Conservation (phyloP, 805 yeast genomes). For the Zygotorulaspora sp. region DNA sequence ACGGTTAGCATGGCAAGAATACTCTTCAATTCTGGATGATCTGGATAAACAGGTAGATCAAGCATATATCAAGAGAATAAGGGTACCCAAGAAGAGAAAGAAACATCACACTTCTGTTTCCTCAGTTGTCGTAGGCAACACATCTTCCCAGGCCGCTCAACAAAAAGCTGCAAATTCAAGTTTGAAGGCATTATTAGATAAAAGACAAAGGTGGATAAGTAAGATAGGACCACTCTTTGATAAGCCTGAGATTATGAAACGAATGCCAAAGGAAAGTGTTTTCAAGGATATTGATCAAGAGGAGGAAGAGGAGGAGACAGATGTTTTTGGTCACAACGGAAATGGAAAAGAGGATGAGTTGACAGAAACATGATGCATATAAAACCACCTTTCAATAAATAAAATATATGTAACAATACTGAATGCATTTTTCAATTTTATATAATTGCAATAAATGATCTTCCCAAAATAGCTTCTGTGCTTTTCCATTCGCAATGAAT, state of each 20-base stretch:
- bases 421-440: too few relatives aligned
- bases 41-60: conserved; percentile 96
- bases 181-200: conserved; percentile 72
- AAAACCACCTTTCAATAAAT: neutral
- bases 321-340: conserved; percentile 30
- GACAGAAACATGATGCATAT: conserved; percentile 10
- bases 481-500: too few relatives aligned
- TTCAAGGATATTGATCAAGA: conserved; percentile 43
- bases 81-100: conserved; percentile 56
- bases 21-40: conserved; percentile 82
- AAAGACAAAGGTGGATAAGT: conserved; percentile 81
- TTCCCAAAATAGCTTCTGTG: too few relatives aligned
- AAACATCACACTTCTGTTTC: conserved; percentile 29
- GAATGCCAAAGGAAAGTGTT: conserved; percentile 62
- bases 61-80: conserved; percentile 76
- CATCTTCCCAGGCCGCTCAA: conserved; percentile 42
- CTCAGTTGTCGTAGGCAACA: conserved; percentile 23
- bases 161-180: conserved; percentile 76
- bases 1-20: conserved; percentile 93
- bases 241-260: conserved; percentile 60
- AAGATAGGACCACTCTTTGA: conserved; percentile 86
- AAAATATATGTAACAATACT: too few relatives aligned
- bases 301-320: conserved; percentile 40
- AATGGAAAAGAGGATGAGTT: conserved; percentile 32
- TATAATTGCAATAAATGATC: too few relatives aligned